Evolutionary conservation across 441 rosid genomes (phyloP), one percentile per base, ranked within the genome.

Genomic region (Erysimum pusillum): DNA sequence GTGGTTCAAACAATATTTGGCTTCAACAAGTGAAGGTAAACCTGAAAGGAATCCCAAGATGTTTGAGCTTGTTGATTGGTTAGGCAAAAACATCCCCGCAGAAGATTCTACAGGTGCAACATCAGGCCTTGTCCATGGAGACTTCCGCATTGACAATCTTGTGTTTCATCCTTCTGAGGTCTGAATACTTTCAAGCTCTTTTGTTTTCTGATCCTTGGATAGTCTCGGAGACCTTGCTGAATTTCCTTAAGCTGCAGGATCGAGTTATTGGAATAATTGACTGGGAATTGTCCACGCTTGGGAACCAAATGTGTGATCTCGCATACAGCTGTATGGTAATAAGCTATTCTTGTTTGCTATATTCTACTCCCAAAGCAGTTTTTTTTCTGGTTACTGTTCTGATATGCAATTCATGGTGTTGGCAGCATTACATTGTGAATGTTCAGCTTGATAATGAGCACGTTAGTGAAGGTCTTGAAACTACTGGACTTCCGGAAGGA

Each of bases 231-330:
- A 49, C 46, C 67, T 81, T 38, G 58, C 56, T 13, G 59, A 59
- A 64, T 7, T 53, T 53, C 41, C 5, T 70, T 58, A 69, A 48
- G 67, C 54, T 83, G 83, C 91, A 93, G 99, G 99, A 95, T 76
- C 88, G 87, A 63, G 93, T 93, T 58, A 90, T 95, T 78, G 97
- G 99, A 46, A 87, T 91, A 58, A 90, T 93, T 66, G 99, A 95
- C 83, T 95, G 98, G 98, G 98, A 95, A 81, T 80, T 95, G 68
- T 95, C 99, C 39, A 93, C 99, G 20, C 90, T 95, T 78, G 99
- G 99, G 75, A 93, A 90, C 83, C 97, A 91, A 86, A 93, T 95
- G 99, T 86, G 90, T 44, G 99, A 95, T 85, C 94, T 95, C 45
- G 97, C 99, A 51, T 86, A 85, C 85, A 83, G 78, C 81, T 91